Evolutionary conservation across 768 basidiomycete genomes (phyloP).

Genomic region (Boletus sp.): DNA sequence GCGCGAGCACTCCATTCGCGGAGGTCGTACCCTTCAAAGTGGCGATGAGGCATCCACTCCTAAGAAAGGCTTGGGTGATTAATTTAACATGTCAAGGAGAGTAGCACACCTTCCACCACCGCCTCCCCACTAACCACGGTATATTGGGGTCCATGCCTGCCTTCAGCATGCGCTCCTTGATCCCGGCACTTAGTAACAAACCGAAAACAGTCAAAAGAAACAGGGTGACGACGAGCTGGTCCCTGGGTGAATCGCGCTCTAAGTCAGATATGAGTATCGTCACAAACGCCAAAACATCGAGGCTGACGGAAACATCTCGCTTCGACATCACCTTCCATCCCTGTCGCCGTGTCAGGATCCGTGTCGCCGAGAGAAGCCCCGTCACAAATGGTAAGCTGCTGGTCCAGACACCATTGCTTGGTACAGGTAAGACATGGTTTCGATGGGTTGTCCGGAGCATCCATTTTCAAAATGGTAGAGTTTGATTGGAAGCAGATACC

Average conservation of each 20-base stretch:
- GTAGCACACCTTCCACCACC: constrained; percentile 81
- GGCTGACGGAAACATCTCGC: constrained; percentile 91
- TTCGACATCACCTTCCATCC: constrained; percentile 94
- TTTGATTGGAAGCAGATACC: constrained; percentile 90
- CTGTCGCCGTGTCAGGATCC: constrained; percentile 89
- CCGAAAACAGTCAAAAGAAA: constrained; percentile 88
- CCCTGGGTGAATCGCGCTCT: constrained; percentile 95
- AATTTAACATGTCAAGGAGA: constrained; percentile 18
- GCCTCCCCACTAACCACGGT: constrained; percentile 58
- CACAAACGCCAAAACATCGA: constrained; percentile 32
- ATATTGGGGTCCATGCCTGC: constrained; percentile 65
- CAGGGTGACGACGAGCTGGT: constrained; percentile 88
- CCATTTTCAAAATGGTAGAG: constrained; percentile 80
- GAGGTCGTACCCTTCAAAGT: constrained; percentile 50
- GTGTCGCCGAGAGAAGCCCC: constrained; percentile 82
- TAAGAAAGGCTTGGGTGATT: constrained; percentile 17
- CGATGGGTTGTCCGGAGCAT: constrained; percentile 75
- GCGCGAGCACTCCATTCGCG: constrained; percentile 33
- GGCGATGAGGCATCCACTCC: constrained; percentile 47
- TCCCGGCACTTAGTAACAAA: constrained; percentile 76
- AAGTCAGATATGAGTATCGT: constrained; percentile 24
- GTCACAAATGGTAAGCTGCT: constrained; percentile 79
- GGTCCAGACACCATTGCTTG: constrained; percentile 93
- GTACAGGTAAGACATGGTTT: constrained; percentile 94
- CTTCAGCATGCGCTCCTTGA: constrained; percentile 78